A percentile compares a stretch with the other conserved stretches of the same genome.
phyloP scores from a whole-genome alignment of 2,329 filamentous ascomycete species.

The Penicillium sp. region DNA sequence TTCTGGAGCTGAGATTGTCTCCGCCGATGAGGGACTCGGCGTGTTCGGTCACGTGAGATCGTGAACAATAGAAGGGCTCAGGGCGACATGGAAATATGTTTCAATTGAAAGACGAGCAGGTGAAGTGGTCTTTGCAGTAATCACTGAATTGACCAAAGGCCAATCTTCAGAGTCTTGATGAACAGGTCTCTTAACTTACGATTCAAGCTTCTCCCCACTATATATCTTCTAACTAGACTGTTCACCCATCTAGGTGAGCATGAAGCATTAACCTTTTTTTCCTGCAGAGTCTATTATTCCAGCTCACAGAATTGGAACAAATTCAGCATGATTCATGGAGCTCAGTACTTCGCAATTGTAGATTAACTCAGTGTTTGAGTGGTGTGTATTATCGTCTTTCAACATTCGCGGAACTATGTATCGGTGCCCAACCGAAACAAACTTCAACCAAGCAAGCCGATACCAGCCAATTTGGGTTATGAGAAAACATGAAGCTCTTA shows the following conservation, averaged over 20 bases:
- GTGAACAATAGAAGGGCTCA: not conserved
- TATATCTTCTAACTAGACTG: not conserved
- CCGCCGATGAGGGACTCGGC: not conserved
- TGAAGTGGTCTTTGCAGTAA: not conserved
- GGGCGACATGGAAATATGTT: too few relatives aligned
- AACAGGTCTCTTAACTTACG: too few relatives aligned
- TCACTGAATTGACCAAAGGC: not conserved
- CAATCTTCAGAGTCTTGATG: not conserved
- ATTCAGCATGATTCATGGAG: too few relatives aligned
- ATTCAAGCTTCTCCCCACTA: not conserved
- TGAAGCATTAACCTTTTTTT: too few relatives aligned
- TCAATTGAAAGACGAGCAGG: not conserved
- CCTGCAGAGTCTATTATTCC: too few relatives aligned
- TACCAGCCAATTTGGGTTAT: too few relatives aligned
- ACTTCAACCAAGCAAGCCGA: not conserved
- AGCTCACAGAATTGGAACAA: too few relatives aligned
- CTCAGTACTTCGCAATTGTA: not conserved
- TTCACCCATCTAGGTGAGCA: too few relatives aligned
- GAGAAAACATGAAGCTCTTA: not conserved
- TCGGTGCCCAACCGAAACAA: not conserved
- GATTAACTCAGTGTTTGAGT: not conserved
- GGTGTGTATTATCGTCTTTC: not conserved
- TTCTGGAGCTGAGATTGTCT: constrained; percentile 9
- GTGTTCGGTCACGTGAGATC: not conserved
- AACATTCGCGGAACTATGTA: not conserved